These are phyloP conservation scores for Tulasnella sp. DNA, from an alignment of 768 basidiomycete species.

Conservation along the genomic window DNA sequence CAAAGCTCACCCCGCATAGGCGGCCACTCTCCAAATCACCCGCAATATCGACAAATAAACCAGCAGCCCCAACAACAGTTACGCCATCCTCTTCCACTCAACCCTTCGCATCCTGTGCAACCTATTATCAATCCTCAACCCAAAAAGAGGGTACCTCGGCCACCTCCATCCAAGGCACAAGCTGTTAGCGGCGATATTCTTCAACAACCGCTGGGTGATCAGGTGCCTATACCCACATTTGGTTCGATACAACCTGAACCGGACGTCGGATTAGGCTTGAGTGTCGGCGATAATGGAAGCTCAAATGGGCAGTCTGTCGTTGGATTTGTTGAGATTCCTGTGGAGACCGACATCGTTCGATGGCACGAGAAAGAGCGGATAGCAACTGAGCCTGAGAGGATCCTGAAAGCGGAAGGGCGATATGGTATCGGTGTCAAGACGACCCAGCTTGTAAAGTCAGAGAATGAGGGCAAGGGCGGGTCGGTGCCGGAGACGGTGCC, in stretches of 20 bases:
- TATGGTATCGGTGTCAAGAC: conserved; percentile 4
- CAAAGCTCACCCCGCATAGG: conserved; percentile 11
- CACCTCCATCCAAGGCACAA: not conserved
- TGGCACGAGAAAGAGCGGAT: not conserved
- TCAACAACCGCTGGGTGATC: not conserved
- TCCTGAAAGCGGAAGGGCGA: conserved; percentile 1
- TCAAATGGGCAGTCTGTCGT: not conserved
- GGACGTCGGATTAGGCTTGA: conserved; percentile 8
- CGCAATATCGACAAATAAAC: not conserved
- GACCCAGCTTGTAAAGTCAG: not conserved
- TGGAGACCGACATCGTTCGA: not conserved
- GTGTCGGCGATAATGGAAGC: not conserved
- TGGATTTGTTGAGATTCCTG: not conserved
- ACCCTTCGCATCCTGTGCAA: not conserved
- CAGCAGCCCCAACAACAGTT: not conserved
- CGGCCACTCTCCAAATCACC: not conserved
- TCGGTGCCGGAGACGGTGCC: too few relatives aligned
- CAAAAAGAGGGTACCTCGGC: not conserved
- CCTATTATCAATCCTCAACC: not conserved
- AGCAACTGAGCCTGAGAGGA: conserved; percentile 11
- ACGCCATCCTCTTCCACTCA: not conserved
- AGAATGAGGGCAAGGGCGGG: not conserved
- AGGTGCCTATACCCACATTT: not conserved
- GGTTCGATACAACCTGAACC: not conserved
- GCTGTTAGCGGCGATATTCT: not conserved